Evolutionary conservation across 1,284 basidiomycete species (phyloP).

Genomic region (Austroboletus novae-zelandiae): DNA sequence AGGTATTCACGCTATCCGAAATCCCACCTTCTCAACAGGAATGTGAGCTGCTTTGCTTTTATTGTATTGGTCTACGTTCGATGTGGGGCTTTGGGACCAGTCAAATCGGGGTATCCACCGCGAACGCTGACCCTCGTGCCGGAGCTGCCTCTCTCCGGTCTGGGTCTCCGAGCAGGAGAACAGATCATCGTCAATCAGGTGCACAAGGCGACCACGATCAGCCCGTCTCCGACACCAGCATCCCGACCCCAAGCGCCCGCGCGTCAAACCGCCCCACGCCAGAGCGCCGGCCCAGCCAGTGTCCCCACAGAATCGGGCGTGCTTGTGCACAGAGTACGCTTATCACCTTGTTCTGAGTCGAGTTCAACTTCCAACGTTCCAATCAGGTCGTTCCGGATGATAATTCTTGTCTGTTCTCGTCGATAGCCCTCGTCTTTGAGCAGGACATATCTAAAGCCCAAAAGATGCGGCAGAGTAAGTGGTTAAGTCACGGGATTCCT

Average conservation of each 20-base stretch:
- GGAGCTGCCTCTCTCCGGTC: conserved; percentile 67
- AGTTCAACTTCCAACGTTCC: conserved; percentile 9
- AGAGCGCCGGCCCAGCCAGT: conserved; percentile 48
- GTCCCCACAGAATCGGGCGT: conserved; percentile 56
- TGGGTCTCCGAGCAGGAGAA: conserved; percentile 76
- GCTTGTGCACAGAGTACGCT: conserved; percentile 64
- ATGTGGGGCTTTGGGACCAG: conserved; percentile 37
- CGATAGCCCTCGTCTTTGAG: conserved; percentile 80
- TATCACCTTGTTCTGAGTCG: not conserved
- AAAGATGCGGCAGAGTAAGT: conserved; percentile 64
- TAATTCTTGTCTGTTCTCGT: conserved; percentile 90
- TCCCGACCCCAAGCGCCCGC: conserved; percentile 13
- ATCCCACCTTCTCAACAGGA: conserved; percentile 78
- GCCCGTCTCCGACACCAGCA: conserved; percentile 9
- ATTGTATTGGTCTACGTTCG: not conserved
- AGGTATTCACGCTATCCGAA: conserved; percentile 63
- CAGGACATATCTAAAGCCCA: conserved; percentile 70
- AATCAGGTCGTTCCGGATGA: conserved; percentile 85
- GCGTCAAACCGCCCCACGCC: conserved; percentile 6
- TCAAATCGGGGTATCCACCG: conserved; percentile 86
- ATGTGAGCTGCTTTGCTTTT: conserved; percentile 46
- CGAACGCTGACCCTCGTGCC: conserved; percentile 67
- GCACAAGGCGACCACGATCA: conserved; percentile 12
- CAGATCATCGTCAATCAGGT: conserved; percentile 75
- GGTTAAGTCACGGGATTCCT: not conserved